Percentiles rank a stretch among this genome's conserved stretches.
These are phyloP conservation scores for Blastobotrys serpentis DNA, from an alignment of 1,139 yeast species.

Conservation along the genomic window DNA sequence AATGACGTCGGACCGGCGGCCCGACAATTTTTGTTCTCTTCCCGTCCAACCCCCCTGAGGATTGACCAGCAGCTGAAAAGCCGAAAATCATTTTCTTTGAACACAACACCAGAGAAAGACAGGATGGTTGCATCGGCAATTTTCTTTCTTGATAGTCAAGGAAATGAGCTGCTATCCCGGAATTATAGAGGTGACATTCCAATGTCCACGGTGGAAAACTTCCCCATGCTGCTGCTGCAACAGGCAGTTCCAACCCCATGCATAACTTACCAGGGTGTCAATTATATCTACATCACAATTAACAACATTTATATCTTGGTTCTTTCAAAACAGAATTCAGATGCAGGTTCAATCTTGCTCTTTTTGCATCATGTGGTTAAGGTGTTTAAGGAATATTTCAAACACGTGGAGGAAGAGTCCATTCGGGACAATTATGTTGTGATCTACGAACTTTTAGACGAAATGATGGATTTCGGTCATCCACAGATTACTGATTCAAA, in stretches of 20 bases:
- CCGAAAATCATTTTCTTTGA: not conserved
- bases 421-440: conserved; percentile 92
- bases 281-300: conserved; percentile 74
- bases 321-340: conserved; percentile 70
- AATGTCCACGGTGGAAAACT: conserved; percentile 71
- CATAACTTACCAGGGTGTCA: conserved; percentile 73
- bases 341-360: conserved; percentile 75
- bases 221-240: conserved; percentile 71
- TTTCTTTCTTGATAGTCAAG: conserved; percentile 86
- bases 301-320: conserved; percentile 84
- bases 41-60: not conserved
- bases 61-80: not conserved
- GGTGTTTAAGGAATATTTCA: conserved; percentile 81
- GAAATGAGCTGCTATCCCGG: conserved; percentile 81
- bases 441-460: conserved; percentile 89
- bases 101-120: not conserved
- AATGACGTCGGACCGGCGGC: too few relatives aligned
- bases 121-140: conserved; percentile 89
- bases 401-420: conserved; percentile 87
- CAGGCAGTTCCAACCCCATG: conserved; percentile 74
- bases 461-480: conserved; percentile 95
- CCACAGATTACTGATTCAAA: conserved; percentile 95
- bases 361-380: conserved; percentile 72
- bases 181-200: conserved; percentile 94
- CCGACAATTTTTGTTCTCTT: too few relatives aligned